A percentile compares a stretch with the other conserved stretches of the same genome.
These are phyloP conservation scores for Puccinia polysora DNA, from an alignment of 1,284 basidiomycete genomes.

Conservation along the genomic window DNA sequence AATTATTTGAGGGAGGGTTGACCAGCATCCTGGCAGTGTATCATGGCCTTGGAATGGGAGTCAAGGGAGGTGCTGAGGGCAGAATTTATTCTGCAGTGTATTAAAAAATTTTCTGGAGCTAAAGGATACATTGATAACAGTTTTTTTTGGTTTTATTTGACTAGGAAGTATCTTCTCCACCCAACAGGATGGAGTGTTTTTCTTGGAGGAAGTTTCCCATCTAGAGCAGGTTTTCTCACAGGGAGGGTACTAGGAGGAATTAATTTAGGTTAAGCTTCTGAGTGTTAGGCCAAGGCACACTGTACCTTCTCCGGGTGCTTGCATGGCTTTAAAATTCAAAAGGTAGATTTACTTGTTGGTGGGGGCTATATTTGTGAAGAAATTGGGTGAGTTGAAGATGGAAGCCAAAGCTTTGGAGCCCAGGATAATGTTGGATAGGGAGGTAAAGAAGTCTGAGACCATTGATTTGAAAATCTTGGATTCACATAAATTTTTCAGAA, in stretches of 20 bases:
- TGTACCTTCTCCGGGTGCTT: not conserved
- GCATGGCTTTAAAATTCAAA: not conserved
- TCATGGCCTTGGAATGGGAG: not conserved
- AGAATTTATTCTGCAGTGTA: not conserved
- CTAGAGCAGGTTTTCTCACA: not conserved
- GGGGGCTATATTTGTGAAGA: not conserved
- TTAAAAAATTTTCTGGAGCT: no score
- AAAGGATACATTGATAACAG: not conserved
- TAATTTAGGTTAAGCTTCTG: not conserved
- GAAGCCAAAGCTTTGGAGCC: not conserved
- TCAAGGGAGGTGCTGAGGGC: not conserved
- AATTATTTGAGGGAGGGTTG: not conserved
- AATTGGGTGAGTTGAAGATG: not conserved
- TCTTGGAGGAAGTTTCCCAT: not conserved
- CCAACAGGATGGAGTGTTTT: not conserved
- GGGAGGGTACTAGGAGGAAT: not conserved
- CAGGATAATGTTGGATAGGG: no score
- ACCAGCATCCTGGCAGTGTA: not conserved
- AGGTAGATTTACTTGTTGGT: not conserved
- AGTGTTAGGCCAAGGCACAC: not conserved
- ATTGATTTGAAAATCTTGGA: no score
- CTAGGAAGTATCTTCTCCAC: not conserved
- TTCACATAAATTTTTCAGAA: not conserved
- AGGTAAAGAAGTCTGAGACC: no score
- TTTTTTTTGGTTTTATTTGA: not conserved